phyloP scores from a whole-genome alignment of 2,329 filamentous ascomycete species.

The Ilyonectria robusta region DNA sequence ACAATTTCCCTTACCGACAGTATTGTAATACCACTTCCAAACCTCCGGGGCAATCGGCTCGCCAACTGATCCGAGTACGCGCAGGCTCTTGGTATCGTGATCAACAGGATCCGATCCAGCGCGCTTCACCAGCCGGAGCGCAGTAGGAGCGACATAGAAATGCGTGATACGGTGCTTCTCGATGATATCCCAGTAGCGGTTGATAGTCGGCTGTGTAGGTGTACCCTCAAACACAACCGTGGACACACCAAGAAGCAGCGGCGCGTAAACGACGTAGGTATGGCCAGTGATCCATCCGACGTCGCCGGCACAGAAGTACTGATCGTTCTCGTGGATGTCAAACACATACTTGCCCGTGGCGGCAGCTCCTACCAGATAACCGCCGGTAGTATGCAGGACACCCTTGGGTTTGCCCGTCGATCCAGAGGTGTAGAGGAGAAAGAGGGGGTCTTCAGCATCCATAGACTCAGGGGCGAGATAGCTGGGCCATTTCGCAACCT shows the following conservation, averaged over 20 bases:
- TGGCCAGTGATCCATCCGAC: constrained; percentile 99
- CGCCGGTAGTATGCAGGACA: constrained; percentile 96
- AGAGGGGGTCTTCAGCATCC: constrained; percentile 95
- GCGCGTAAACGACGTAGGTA: constrained; percentile 98
- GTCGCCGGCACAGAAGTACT: constrained; percentile 97
- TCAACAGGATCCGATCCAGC: constrained; percentile 79
- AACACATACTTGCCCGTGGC: constrained; percentile 98
- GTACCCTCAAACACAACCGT: constrained; percentile 99
- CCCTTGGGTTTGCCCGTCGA: constrained; percentile 99
- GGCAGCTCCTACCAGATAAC: constrained; percentile 92
- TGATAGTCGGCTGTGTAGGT: constrained; percentile 97
- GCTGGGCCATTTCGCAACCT: constrained; percentile 94
- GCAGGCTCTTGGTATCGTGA: constrained; percentile 89
- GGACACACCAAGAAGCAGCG: constrained; percentile 90
- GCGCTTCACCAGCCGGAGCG: constrained; percentile 92
- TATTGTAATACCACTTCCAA: constrained; percentile 99
- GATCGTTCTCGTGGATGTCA: constrained; percentile 94
- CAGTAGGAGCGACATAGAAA: constrained; percentile 98
- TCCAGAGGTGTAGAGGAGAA: constrained; percentile 97
- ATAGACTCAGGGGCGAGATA: constrained; percentile 92
- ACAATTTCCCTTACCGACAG: constrained; percentile 91
- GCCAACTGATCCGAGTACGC: constrained; percentile 93
- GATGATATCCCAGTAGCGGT: constrained; percentile 98
- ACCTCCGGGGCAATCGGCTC: constrained; percentile 98
- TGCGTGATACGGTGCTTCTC: constrained; percentile 95